Evolutionary conservation across 78 protist genomes (phyloP), one percentile per base, ranked within the genome.

Genomic region (Anaeramoeba flamelloides): DNA sequence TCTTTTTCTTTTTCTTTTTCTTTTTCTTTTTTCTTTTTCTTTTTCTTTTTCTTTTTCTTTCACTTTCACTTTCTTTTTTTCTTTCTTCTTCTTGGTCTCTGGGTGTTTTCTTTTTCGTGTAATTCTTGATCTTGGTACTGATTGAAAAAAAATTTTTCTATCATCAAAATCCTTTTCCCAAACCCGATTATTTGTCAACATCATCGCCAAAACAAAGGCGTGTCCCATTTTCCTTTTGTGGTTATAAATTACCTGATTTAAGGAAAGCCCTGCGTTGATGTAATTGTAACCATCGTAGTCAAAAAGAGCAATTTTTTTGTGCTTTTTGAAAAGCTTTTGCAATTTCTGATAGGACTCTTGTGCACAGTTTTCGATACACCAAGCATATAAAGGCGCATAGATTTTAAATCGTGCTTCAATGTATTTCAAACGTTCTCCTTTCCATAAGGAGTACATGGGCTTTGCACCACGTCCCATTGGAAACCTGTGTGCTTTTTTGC

Each of bases 381-480:
- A n/a, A n/a, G n/a, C n/a, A n/a, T 32, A 77, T 22, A 77, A 41
- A 22, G 79, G 79, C 38, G 79, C 79, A 41, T 77, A 77, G 79
- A 77, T 77, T 22, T 26, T 22, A 33, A 32, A 22, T 22, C 79
- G 31, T 31, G 79, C 79, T 31, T 26, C 75, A 22, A 77, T 41
- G 38, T 77, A 77, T 41, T 22, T 22, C 75, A 32, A 22, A 33
- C 38, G 31, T 22, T 41, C 36, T 30, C 79, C 79, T 22, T 77
- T 26, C 79, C 79, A 77, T 31, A 32, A 22, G 26, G 79, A 22
- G 22, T 77, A 77, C 79, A 32, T n/a, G 26, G 79, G 79, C 38
- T 77, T 77, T 22, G 79, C 79, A 22, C 79, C 79, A 22, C 79
- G 26, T 22, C 79, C 79, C 79, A 77, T 77, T 22, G 79, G 79